These are phyloP conservation scores for Cyclotella atomus DNA, from an alignment of 108 stramenopile species.

Conservation along the genomic window DNA sequence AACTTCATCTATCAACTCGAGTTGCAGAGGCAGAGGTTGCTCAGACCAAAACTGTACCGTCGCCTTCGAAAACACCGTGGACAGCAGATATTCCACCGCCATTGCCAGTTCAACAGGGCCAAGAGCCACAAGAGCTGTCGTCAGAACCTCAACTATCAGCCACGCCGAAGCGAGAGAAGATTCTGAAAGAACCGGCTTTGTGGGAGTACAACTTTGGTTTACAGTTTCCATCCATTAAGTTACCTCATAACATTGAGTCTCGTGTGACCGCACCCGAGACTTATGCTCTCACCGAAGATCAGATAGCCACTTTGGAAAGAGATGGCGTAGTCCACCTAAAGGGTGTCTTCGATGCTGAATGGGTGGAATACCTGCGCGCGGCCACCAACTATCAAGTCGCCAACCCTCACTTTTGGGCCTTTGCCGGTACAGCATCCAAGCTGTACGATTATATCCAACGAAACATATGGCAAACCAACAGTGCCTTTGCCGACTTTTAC, in stretches of 20 bases:
- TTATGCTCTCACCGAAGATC: slow-evolving; percentile 70
- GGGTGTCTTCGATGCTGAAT: slow-evolving; percentile 82
- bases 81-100: background rate
- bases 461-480: slow-evolving; percentile 93
- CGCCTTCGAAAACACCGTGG: background rate
- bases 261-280: slow-evolving; percentile 73
- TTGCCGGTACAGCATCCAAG: slow-evolving; percentile 89
- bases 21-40: slow-evolving; percentile 7
- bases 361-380: slow-evolving; percentile 85
- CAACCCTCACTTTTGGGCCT: slow-evolving; percentile 92
- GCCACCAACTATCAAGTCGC: slow-evolving; percentile 80
- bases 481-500: slow-evolving; percentile 88
- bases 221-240: slow-evolving; percentile 74
- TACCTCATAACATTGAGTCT: slow-evolving; percentile 74
- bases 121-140: background rate
- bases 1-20: slow-evolving; percentile 10
- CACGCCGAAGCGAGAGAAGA: slow-evolving; percentile 55
- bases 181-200: slow-evolving; percentile 78
- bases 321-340: slow-evolving; percentile 90
- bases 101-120: background rate
- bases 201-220: slow-evolving; percentile 95
- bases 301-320: slow-evolving; percentile 78
- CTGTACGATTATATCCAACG: slow-evolving; percentile 96
- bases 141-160: background rate
- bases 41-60: background rate